A percentile compares a stretch with the other conserved stretches of the same genome.
Conservation (phyloP, 176 grass and related monocot species). For the Puccinellia tenuiflora region DNA sequence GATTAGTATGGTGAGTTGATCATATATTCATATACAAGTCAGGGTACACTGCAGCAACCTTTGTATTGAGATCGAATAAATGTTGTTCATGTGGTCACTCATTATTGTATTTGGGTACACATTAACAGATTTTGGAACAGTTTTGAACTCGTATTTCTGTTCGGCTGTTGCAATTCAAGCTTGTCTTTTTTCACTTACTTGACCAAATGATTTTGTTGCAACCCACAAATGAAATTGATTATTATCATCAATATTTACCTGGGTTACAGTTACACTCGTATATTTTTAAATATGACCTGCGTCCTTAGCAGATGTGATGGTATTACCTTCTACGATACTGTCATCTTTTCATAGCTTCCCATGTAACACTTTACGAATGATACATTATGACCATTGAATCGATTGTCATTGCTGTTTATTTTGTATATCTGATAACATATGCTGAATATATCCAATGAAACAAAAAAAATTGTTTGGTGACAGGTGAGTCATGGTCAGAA, state of each 20-base stretch:
- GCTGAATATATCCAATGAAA: background rate
- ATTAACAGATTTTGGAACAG: background rate
- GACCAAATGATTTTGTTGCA: background rate
- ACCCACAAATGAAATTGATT: background rate
- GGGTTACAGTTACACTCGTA: background rate
- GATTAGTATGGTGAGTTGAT: background rate
- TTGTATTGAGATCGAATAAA: background rate
- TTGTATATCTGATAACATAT: background rate
- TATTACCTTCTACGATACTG: background rate
- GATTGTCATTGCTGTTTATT: background rate
- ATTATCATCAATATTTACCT: too few species aligned
- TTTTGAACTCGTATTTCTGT: background rate
- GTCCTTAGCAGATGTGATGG: background rate
- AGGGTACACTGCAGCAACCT: background rate
- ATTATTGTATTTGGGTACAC: background rate
- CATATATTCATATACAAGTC: background rate
- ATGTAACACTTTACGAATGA: background rate
- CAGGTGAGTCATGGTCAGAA: conserved; percentile 67
- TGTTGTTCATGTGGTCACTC: background rate
- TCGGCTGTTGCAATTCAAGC: background rate
- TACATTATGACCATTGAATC: background rate
- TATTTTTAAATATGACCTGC: background rate
- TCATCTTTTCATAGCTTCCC: background rate
- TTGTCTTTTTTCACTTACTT: background rate
- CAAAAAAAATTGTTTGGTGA: background rate